A percentile compares a stretch with the other conserved stretches of the same genome.
Conservation (phyloP, 2,329 filamentous ascomycete genomes). For the Amylocarpus encephaloides region DNA sequence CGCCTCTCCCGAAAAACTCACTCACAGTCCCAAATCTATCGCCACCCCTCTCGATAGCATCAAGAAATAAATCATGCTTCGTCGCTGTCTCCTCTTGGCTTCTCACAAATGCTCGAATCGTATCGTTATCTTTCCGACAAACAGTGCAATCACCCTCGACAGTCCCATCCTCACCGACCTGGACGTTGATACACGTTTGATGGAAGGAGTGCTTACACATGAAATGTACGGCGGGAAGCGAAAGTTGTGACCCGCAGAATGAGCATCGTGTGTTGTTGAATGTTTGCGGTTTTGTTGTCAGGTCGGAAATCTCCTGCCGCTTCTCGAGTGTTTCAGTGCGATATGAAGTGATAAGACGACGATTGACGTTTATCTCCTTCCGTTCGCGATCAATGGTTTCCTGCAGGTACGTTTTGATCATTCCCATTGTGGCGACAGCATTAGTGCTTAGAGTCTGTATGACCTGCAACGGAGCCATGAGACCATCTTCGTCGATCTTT, state of each 20-base stretch:
- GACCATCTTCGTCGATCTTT: constrained; percentile 81
- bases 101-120: constrained; percentile 77
- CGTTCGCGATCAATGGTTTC: constrained; percentile 85
- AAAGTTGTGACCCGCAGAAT: constrained; percentile 65
- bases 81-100: constrained; percentile 82
- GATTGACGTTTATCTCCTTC: constrained; percentile 74
- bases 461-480: constrained; percentile 95
- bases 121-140: constrained; percentile 77
- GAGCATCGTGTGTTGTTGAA: constrained; percentile 89
- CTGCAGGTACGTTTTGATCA: constrained; percentile 88
- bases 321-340: constrained; percentile 77
- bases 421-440: constrained; percentile 89
- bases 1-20: constrained; percentile 90
- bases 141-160: constrained; percentile 74
- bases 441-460: constrained; percentile 81
- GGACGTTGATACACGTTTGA: constrained; percentile 71
- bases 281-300: constrained; percentile 73
- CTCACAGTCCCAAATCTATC: constrained; percentile 87
- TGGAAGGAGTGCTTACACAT: constrained; percentile 97
- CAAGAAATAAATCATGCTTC: constrained; percentile 82
- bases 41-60: constrained; percentile 67
- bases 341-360: constrained; percentile 75
- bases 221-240: constrained; percentile 90
- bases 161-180: constrained; percentile 41
- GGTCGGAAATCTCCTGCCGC: constrained; percentile 67